Evolutionary conservation across 768 basidiomycete genomes (phyloP).

Genomic region (Mrakia blollopis): DNA sequence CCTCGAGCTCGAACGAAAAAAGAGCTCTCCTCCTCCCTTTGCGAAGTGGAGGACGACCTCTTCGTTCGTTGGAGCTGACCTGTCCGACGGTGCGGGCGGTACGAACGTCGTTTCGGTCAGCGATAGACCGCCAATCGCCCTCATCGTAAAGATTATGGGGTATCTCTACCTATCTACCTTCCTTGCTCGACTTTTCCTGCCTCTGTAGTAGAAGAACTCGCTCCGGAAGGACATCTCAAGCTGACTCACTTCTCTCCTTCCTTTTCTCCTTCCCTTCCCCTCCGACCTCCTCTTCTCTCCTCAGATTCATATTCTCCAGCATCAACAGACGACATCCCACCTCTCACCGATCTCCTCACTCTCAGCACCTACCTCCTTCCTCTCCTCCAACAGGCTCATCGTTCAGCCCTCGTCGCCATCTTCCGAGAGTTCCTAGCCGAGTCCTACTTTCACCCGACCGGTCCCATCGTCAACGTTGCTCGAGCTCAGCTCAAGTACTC

Average conservation of each 20-base stretch:
- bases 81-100: no score
- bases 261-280: background rate
- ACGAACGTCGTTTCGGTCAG: no score
- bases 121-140: no score
- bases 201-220: no score
- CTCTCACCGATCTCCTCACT: constrained; percentile 3
- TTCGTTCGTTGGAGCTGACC: no score
- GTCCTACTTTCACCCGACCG: background rate
- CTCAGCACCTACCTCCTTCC: constrained; percentile 12
- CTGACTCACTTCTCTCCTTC: background rate
- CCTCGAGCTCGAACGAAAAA: no score
- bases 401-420: background rate
- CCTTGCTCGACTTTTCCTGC: no score
- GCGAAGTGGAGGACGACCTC: no score
- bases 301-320: background rate
- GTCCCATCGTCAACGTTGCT: background rate
- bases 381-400: constrained; percentile 9
- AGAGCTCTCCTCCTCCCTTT: no score
- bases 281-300: background rate
- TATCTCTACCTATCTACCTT: no score
- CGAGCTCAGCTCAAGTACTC: background rate
- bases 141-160: no score
- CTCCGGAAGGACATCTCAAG: background rate
- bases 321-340: background rate
- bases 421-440: constrained; percentile 7